Base-by-base conservation (phyloP, 176 grass and related monocot species). In the Aegilops speltoides region DNA sequence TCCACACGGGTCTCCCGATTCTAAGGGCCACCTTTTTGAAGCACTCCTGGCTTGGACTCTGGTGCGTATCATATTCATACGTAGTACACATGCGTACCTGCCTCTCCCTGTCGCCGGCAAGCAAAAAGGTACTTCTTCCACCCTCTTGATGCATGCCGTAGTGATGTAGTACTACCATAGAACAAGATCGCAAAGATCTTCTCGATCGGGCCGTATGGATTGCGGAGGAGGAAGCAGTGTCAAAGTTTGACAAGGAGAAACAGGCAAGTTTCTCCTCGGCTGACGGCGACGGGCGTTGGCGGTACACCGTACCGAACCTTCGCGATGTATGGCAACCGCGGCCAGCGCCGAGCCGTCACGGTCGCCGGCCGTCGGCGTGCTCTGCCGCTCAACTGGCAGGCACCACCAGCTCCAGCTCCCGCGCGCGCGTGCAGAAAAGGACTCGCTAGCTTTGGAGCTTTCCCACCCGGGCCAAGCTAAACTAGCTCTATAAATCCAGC, bases 321-420 rank as follows among this genome's bases (percentile, higher is more conserved):
- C 80, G 10, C 67, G 60, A 84, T 22, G 71, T 66, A 10, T 77
- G 71, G 41, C 5, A 8, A 63, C 33, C 2, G 77, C 62, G 15
- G 36, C 24, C 77, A 72, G 31, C 78, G 59, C 28, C 73, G 41
- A 17, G 46, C 41, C 54, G 72, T 86, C 88, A 36, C 78, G 50
- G 63, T 90, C 83, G 61, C 62, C 70, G 78, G 88, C 77, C 78
- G 63, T 16, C 68, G 85, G 76, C 70, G 66, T 79, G 34, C 77
- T n/a, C 77, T 74, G 85, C 77, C 76, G 61, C 61, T 76, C 28
- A 19, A 46, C 82, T 85, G 77, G 68, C 77, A 54, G 11, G 63
- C 84, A 73, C 77, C 79, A 25, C 56, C 10, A 74, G 32, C 11
- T 11, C 56, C 10, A 73, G 66, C 12, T 12, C 38, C 64, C 22